Evolutionary conservation across 257 asterid species (phyloP), one percentile per base, ranked within the genome.

Genomic region (Phtheirospermum japonicum): DNA sequence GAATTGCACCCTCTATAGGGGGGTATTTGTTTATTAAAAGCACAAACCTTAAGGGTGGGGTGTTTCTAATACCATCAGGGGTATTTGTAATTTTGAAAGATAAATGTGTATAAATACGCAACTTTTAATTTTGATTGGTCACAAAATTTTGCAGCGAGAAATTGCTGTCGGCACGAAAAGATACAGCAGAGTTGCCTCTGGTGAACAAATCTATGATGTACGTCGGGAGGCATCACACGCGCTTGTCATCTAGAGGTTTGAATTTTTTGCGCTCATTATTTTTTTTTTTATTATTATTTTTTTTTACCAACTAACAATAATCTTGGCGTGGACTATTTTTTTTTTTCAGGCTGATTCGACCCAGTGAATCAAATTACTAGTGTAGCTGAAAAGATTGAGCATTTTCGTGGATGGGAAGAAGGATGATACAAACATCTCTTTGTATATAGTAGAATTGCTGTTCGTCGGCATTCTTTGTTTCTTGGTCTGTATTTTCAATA

Each of bases 191-290:
- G 61, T 63, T 92, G 74, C 98, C 98, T 18, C 70, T 92, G 59
- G 93, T 92, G 46, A 92, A 89, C 82, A 86, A 79, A 73, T 71
- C 90, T 13, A 88, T 82, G 83, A 72, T 91, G 96, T 77, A 91
- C 76, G 50, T 86, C 1, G 92, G 92, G 71, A 80, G 91, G 49
- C 94, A 61, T 48, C 92, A 32, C 53, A 17, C 34, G 43, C 63
- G 82, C 20, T 68, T 76, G 65, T 70, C 83, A 14, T 77, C 81
- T 0, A 60, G 75, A 73, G 81, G 83, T 74, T 73, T 14, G 77
- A 58, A 61, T 65, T 52, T 51, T 36, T 2, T 33, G 36, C 65
- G 52, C 62, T 58, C 62, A 31, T 60, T 69, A 50, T 53, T 55
- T 42, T 42, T 6, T 42, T 72, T 33, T 49, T 57, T 42, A 12